A percentile compares a stretch with the other conserved stretches of the same genome.
Evolutionary conservation across 23 red algal species (phyloP).

Genomic region (Cyanidioschyzon merolae): DNA sequence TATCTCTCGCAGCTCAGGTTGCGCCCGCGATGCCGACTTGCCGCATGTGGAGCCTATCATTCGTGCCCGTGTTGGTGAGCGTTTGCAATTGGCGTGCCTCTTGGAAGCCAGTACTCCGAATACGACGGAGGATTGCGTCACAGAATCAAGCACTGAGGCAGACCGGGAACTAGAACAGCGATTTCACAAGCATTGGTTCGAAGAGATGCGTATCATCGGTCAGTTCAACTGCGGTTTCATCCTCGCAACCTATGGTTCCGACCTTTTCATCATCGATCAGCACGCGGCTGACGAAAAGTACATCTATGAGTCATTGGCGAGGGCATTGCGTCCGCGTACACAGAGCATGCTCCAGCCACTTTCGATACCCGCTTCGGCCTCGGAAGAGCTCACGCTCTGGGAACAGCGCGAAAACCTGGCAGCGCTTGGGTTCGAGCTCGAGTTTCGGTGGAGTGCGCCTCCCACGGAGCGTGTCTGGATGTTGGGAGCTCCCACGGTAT

Average conservation of each 20-base stretch:
- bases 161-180: slow-evolving; percentile 41
- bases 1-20: too few species aligned
- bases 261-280: slow-evolving; percentile 93
- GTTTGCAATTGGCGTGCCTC: neutral
- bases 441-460: slow-evolving; percentile 1
- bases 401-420: slow-evolving; percentile 33
- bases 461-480: slow-evolving; percentile 51
- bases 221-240: slow-evolving; percentile 94
- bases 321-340: slow-evolving; percentile 21
- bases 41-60: too few species aligned
- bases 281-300: slow-evolving; percentile 96
- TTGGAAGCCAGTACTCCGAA: neutral
- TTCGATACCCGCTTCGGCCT: slow-evolving; percentile 37
- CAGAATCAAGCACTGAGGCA: neutral
- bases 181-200: slow-evolving; percentile 62
- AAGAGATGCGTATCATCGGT: slow-evolving; percentile 51
- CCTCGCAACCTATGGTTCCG: slow-evolving; percentile 26
- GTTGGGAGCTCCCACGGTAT: slow-evolving; percentile 38
- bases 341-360: slow-evolving; percentile 46
- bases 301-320: slow-evolving; percentile 56
- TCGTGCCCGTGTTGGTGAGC: neutral
- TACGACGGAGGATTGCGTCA: neutral
- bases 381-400: slow-evolving; percentile 54
- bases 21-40: too few species aligned
- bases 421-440: slow-evolving; percentile 44